phyloP scores from a whole-genome alignment of 2,329 filamentous ascomycete genomes.

The Stemphylium vesicarium region DNA sequence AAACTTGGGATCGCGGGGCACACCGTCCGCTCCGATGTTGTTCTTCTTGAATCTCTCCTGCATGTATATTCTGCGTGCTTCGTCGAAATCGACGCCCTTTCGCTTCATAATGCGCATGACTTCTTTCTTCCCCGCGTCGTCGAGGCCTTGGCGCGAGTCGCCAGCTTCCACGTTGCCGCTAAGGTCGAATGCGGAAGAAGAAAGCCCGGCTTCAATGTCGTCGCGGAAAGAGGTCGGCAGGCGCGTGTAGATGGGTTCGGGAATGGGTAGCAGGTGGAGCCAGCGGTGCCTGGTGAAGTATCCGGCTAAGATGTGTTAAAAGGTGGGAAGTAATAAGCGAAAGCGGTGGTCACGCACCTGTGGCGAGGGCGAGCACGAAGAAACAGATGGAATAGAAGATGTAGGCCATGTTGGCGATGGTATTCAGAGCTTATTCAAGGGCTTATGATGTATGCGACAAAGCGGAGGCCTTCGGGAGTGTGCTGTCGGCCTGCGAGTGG shows the following conservation, averaged over 20 bases:
- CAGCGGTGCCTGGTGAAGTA: constrained; percentile 83
- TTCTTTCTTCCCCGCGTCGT: constrained; percentile 79
- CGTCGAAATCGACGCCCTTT: constrained; percentile 82
- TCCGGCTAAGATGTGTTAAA: constrained; percentile 59
- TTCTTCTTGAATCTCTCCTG: constrained; percentile 85
- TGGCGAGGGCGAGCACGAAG: constrained; percentile 72
- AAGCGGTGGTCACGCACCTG: constrained; percentile 57
- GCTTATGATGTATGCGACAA: constrained; percentile 8
- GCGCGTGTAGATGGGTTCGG: constrained; percentile 73
- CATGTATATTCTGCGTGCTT: constrained; percentile 85
- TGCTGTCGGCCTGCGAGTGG: constrained; percentile 9
- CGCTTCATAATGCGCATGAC: constrained; percentile 91
- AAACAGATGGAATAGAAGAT: constrained; percentile 80
- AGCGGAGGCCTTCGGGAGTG: constrained; percentile 28
- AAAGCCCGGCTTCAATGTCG: constrained; percentile 88
- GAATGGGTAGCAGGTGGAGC: constrained; percentile 70
- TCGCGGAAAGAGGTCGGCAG: constrained; percentile 78
- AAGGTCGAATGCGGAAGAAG: constrained; percentile 83
- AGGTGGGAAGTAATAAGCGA: constrained; percentile 8
- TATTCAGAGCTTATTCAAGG: constrained; percentile 4
- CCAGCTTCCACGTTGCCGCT: constrained; percentile 77
- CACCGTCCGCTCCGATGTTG: constrained; percentile 85
- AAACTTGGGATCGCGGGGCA: constrained; percentile 91
- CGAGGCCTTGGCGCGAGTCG: constrained; percentile 80
- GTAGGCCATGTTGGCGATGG: constrained; percentile 69